phyloP scores from a whole-genome alignment of 148 eudicot species.

The Amaranthus palmeri region DNA sequence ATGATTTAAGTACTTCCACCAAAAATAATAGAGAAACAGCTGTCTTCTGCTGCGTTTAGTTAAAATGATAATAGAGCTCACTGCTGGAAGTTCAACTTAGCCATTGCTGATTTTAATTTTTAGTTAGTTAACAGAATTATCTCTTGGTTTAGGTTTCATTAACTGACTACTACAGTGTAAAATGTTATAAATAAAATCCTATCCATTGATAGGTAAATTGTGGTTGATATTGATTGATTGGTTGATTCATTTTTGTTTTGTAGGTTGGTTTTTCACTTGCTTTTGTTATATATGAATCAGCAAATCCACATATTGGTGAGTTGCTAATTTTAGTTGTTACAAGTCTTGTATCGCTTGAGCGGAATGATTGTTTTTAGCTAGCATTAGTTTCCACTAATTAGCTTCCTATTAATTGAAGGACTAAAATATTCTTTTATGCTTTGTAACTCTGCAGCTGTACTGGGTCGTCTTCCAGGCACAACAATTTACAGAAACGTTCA shows the following conservation, averaged over 20 bases:
- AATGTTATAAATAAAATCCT: not conserved
- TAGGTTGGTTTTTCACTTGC: slow-evolving; percentile 96
- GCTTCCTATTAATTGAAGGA: not conserved
- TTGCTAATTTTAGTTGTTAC: not conserved
- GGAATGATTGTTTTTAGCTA: not conserved
- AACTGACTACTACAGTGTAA: no score
- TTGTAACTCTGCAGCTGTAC: slow-evolving; percentile 54
- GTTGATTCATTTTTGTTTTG: slow-evolving; percentile 6
- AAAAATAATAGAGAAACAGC: no score
- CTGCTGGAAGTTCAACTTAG: no score
- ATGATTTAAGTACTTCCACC: no score
- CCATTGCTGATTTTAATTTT: no score
- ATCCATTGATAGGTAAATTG: not conserved
- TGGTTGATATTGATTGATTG: slow-evolving; percentile 4
- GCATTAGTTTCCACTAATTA: not conserved
- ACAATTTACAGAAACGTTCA: slow-evolving; percentile 80
- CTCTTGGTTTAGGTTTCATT: no score
- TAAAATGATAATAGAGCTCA: no score
- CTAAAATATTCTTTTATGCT: not conserved
- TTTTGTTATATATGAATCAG: slow-evolving; percentile 97
- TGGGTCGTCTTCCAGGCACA: slow-evolving; percentile 99
- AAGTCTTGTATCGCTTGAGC: not conserved
- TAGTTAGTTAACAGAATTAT: no score
- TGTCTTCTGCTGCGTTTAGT: no score
- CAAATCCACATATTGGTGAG: slow-evolving; percentile 97